phyloP scores from a whole-genome alignment of 2,329 filamentous ascomycete genomes.

The Colletotrichum chlorophyti region DNA sequence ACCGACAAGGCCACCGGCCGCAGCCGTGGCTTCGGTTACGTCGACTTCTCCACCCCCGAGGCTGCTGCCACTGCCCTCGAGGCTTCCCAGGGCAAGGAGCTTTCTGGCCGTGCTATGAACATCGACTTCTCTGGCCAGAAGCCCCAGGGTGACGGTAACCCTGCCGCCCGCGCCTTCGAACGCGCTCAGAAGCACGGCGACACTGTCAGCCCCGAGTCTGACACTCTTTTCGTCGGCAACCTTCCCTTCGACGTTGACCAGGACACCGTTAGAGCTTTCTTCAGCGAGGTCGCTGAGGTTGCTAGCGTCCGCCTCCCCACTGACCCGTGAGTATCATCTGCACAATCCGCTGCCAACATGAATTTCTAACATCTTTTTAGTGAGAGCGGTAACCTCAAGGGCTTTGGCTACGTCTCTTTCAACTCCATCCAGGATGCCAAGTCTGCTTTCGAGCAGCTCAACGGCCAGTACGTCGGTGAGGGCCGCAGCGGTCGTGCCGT shows the following conservation, averaged over 20 bases:
- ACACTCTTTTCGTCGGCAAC: conserved; percentile 93
- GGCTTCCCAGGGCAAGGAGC: conserved; percentile 75
- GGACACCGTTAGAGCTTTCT: conserved; percentile 76
- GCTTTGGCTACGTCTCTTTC: conserved; percentile 92
- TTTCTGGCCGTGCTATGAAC: conserved; percentile 79
- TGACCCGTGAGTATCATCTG: conserved; percentile 64
- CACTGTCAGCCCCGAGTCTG: conserved; percentile 77
- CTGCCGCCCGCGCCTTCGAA: conserved; percentile 64
- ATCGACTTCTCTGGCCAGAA: conserved; percentile 79
- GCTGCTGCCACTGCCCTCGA: conserved; percentile 75
- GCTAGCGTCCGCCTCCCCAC: conserved; percentile 87
- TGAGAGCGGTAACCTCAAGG: conserved; percentile 85
- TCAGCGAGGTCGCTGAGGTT: conserved; percentile 73
- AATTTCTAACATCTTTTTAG: conserved; percentile 45
- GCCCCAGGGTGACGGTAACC: conserved; percentile 59
- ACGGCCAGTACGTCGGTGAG: conserved; percentile 67
- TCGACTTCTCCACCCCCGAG: conserved; percentile 78
- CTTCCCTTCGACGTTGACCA: conserved; percentile 84
- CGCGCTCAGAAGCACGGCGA: conserved; percentile 79
- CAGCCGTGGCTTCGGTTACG: conserved; percentile 92
- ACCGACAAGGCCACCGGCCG: conserved; percentile 81
- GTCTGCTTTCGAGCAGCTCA: conserved; percentile 72
- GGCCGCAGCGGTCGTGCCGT: conserved; percentile 77
- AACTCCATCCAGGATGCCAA: conserved; percentile 82
- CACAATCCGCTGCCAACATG: not conserved